phyloP scores from a whole-genome alignment of 2,329 filamentous ascomycete genomes.

The Scedosporium dehoogii region DNA sequence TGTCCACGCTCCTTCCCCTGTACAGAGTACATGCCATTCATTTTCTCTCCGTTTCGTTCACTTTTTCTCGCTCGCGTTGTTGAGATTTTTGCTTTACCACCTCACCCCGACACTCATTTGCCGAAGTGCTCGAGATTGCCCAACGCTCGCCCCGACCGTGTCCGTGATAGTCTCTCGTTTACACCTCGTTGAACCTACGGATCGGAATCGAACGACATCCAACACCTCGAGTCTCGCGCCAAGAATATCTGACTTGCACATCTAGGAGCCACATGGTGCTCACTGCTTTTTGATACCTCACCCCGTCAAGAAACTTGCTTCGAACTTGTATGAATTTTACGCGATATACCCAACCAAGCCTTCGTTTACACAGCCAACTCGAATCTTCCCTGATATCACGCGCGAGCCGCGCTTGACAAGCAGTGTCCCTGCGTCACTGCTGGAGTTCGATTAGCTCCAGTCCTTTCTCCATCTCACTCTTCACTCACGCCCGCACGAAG shows the following conservation, averaged over 20 bases:
- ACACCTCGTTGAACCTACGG: background rate
- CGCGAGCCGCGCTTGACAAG: background rate
- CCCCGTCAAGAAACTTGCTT: background rate
- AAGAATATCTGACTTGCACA: background rate
- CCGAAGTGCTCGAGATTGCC: background rate
- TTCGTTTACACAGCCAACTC: background rate
- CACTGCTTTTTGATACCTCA: background rate
- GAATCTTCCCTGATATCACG: background rate
- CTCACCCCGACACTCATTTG: background rate
- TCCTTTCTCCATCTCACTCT: background rate
- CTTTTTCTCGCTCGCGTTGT: background rate
- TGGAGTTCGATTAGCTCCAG: background rate
- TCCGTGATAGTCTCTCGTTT: background rate
- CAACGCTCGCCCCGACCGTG: background rate
- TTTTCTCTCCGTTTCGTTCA: background rate
- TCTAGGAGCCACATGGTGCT: background rate
- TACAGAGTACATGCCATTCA: constrained; percentile 1
- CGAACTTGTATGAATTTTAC: background rate
- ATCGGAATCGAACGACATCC: background rate
- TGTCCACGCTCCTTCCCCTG: background rate
- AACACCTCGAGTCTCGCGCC: background rate
- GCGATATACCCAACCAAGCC: background rate
- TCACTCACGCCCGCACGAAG: background rate
- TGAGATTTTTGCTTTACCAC: background rate
- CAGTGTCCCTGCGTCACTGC: background rate